Percentiles rank a stretch among this genome's conserved stretches.
Evolutionary conservation across 441 rosid species (phyloP).

Genomic region (Metrosideros polymorpha): DNA sequence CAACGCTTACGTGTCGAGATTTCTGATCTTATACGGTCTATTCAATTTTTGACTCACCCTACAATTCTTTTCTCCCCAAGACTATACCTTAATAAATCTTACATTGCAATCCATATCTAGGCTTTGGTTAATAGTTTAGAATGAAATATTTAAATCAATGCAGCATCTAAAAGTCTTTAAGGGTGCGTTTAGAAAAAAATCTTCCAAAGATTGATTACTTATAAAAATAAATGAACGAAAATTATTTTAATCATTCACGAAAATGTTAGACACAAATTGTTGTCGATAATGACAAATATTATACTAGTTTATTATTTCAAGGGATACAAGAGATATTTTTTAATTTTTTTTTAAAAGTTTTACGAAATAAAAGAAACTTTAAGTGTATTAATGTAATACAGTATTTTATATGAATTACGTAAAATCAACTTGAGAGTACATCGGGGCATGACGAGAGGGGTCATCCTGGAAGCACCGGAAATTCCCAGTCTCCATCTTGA

Average conservation of each 20-base stretch:
- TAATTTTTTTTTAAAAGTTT: too few relatives aligned
- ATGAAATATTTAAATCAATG: neutral
- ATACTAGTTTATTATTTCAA: too few relatives aligned
- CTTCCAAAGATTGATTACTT: too few relatives aligned
- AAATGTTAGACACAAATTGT: neutral
- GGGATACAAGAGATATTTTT: neutral
- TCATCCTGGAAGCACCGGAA: neutral
- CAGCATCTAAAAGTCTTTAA: too few relatives aligned
- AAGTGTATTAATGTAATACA: neutral
- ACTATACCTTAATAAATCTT: too few relatives aligned
- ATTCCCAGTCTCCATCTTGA: neutral
- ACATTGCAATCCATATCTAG: neutral
- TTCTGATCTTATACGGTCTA: neutral
- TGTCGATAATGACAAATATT: too few relatives aligned
- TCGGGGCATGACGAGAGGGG: too few relatives aligned
- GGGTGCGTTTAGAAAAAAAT: too few relatives aligned
- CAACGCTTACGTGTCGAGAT: neutral
- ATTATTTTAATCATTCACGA: neutral
- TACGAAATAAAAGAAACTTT: neutral
- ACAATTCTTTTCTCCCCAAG: neutral
- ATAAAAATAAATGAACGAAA: neutral
- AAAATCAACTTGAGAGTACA: neutral
- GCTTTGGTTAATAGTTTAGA: neutral
- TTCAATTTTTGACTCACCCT: neutral
- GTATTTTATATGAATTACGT: neutral